Evolutionary conservation across 176 grass and related monocot genomes (phyloP).

Genomic region (Chloris gayana): DNA sequence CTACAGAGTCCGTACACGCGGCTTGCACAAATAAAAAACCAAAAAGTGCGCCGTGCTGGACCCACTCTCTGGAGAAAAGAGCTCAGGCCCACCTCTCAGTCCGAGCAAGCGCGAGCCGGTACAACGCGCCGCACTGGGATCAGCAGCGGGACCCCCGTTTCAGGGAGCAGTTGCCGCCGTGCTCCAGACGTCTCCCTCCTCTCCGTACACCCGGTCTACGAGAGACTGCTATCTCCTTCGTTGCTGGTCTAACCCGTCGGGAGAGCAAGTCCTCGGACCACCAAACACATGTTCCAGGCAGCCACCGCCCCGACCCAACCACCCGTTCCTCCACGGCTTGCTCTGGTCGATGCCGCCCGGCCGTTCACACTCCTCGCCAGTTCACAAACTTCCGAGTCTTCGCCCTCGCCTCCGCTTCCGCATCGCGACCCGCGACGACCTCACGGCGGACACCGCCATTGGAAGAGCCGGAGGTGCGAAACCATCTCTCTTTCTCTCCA

Average conservation of each 20-base stretch:
- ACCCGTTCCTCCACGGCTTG: background rate
- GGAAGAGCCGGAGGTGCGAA: slow-evolving; percentile 19
- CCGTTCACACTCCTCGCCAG: slow-evolving; percentile 11
- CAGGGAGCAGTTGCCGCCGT: slow-evolving; percentile 36
- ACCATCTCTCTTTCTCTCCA: background rate
- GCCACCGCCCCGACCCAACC: background rate
- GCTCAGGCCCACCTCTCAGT: background rate
- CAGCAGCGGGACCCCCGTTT: background rate
- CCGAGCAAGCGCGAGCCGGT: slow-evolving; percentile 1
- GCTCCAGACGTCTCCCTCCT: background rate
- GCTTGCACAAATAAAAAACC: background rate
- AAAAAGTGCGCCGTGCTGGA: background rate
- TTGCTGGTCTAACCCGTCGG: background rate
- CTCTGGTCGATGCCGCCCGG: slow-evolving; percentile 6
- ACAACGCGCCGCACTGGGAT: too few relatives aligned
- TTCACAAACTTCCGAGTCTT: background rate
- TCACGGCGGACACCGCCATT: background rate
- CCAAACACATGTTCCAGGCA: background rate
- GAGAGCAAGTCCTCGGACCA: background rate
- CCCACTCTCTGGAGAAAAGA: background rate
- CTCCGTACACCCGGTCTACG: background rate
- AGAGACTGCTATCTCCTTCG: background rate
- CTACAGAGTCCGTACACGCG: background rate
- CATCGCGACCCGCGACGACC: background rate
- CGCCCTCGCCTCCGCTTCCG: background rate